These are phyloP conservation scores for Aspergillus uvarum DNA, from an alignment of 2,329 filamentous ascomycete species.

Conservation along the genomic window DNA sequence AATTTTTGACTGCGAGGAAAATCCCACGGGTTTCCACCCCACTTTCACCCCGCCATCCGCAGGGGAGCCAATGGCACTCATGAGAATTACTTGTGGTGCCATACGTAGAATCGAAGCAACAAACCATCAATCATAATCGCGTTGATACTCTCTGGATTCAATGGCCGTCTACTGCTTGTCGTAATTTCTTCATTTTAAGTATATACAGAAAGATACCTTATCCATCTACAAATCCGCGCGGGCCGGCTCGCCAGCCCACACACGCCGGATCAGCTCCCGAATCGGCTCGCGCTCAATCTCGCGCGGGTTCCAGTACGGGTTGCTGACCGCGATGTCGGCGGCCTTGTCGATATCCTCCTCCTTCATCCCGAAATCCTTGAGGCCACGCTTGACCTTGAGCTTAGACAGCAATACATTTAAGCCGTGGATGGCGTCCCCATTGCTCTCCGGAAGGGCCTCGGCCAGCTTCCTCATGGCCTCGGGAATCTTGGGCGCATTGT, in stretches of 20 bases:
- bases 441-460: constrained; percentile 54
- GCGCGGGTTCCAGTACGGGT: constrained; percentile 62
- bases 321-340: constrained; percentile 58
- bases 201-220: constrained; percentile 3
- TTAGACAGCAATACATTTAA: constrained; percentile 57
- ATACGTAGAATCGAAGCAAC: neutral
- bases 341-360: constrained; percentile 62
- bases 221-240: constrained; percentile 49
- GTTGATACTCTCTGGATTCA: neutral
- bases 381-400: constrained; percentile 53
- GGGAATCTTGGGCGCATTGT: constrained; percentile 59
- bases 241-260: constrained; percentile 62
- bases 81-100: constrained; percentile 3
- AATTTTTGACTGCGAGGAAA: constrained; percentile 22
- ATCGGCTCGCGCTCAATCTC: constrained; percentile 53
- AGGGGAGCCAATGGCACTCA: constrained; percentile 15
- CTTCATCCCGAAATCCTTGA: constrained; percentile 59
- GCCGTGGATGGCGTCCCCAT: constrained; percentile 59
- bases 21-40: constrained; percentile 23
- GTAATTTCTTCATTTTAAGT: neutral
- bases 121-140: neutral
- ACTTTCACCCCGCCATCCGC: constrained; percentile 34
- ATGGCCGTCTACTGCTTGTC: neutral
- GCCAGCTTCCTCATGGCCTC: constrained; percentile 55
- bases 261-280: constrained; percentile 57